phyloP scores from a whole-genome alignment of 148 eudicot genomes.

The Salicornia ramosissima region DNA sequence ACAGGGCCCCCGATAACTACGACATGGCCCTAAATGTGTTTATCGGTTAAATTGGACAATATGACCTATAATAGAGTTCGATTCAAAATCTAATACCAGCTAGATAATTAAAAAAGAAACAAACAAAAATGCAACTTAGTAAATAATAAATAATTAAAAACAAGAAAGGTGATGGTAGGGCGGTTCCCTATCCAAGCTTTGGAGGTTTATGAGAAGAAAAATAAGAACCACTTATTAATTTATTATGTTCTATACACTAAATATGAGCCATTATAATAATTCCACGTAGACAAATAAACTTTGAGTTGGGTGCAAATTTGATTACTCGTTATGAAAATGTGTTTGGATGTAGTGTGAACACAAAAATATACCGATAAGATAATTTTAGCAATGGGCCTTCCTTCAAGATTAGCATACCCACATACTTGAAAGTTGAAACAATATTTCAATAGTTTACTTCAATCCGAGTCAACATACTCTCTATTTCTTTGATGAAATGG shows the following conservation, averaged over 20 bases:
- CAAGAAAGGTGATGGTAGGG: too few species aligned
- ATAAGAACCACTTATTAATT: conserved; percentile 3
- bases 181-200: conserved; percentile 24
- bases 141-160: too few species aligned
- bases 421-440: background rate
- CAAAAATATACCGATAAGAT: conserved; percentile 1
- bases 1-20: too few species aligned
- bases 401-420: background rate
- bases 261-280: background rate
- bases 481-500: too few species aligned
- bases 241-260: background rate
- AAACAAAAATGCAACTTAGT: too few species aligned
- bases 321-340: background rate
- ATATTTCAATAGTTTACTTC: background rate
- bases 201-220: conserved; percentile 13
- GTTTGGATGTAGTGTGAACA: background rate
- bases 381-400: background rate
- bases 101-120: too few species aligned
- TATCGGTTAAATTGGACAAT: too few species aligned
- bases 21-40: too few species aligned
- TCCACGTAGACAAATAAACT: background rate
- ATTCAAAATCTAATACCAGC: too few species aligned
- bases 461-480: too few species aligned
- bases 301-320: conserved; percentile 2
- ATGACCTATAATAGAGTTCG: too few species aligned